phyloP scores from a whole-genome alignment of 1,284 basidiomycete species.

The Cryptococcus amylolentus region DNA sequence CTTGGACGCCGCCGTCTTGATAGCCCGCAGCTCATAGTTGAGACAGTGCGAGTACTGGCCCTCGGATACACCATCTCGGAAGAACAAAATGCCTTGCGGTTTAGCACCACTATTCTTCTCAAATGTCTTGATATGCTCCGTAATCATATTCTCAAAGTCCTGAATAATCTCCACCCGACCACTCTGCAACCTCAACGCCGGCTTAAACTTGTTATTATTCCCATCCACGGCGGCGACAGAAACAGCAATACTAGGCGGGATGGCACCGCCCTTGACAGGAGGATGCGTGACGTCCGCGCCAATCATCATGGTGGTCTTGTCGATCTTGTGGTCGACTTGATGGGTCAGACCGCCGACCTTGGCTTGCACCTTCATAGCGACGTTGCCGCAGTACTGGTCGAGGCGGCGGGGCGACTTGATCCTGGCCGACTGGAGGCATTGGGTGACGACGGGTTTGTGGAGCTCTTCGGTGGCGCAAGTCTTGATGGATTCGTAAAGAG shows the following conservation, averaged over 20 bases:
- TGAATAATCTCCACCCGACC: conserved; percentile 44
- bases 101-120: conserved; percentile 36
- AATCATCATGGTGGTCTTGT: conserved; percentile 37
- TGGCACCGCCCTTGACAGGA: conserved; percentile 26
- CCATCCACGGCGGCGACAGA: conserved; percentile 50
- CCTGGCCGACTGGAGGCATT: conserved; percentile 49
- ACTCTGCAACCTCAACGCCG: conserved; percentile 51
- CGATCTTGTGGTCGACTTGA: conserved; percentile 37
- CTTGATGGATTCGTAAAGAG: conserved; percentile 52
- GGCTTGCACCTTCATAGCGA: conserved; percentile 41
- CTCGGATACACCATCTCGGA: conserved; percentile 53
- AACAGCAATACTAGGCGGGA: conserved; percentile 46
- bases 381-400: conserved; percentile 50
- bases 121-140: conserved; percentile 39
- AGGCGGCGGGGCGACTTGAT: conserved; percentile 37
- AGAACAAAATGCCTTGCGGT: conserved; percentile 48
- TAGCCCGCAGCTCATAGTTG: conserved; percentile 46
- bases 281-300: conserved; percentile 37
- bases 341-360: conserved; percentile 53
- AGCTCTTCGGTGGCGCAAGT: conserved; percentile 36
- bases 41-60: conserved; percentile 51
- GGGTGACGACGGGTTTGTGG: conserved; percentile 41
- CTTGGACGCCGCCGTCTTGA: conserved; percentile 35
- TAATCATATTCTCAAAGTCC: conserved; percentile 38
- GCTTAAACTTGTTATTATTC: conserved; percentile 44